Evolutionary conservation across 192 early-diverging fungal genomes (phyloP).

Genomic region (Rhizoclosmatium sp.): DNA sequence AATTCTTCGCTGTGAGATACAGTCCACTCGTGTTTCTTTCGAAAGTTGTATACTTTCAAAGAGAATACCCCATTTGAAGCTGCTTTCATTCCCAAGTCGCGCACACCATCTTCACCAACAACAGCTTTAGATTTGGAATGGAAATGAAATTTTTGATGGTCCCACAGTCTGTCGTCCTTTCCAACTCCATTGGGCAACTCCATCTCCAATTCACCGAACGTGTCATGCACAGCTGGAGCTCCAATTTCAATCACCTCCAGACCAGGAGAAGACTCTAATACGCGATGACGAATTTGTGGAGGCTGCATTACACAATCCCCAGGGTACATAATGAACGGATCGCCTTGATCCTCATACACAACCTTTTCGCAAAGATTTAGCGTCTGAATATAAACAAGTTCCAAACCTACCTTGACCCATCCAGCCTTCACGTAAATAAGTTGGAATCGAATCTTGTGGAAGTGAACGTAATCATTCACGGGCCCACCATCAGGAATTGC

Average conservation of each 20-base stretch:
- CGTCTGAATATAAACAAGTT: neutral
- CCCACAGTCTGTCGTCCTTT: constrained; percentile 13
- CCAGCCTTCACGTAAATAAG: constrained; percentile 40
- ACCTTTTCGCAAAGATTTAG: neutral
- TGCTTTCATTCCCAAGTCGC: constrained; percentile 26
- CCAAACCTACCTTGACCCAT: constrained; percentile 44
- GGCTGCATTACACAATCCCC: constrained; percentile 48
- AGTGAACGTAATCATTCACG: constrained; percentile 47
- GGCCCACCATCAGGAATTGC: constrained; percentile 41
- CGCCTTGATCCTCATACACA: constrained; percentile 38
- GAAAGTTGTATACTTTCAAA: neutral
- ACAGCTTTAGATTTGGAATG: constrained; percentile 1
- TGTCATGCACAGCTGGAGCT: constrained; percentile 45
- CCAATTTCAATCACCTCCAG: constrained; percentile 44
- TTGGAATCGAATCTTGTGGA: constrained; percentile 46
- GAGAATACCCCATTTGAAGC: neutral
- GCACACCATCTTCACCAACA: constrained; percentile 2
- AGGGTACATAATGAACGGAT: constrained; percentile 40
- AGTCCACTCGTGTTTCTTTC: no score
- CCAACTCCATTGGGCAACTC: constrained; percentile 27
- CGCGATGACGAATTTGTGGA: constrained; percentile 44
- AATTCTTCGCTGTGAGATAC: no score
- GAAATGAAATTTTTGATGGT: constrained; percentile 35
- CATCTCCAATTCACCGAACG: constrained; percentile 29
- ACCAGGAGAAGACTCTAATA: constrained; percentile 36